Percentiles rank a stretch among this genome's conserved stretches.
These are phyloP conservation scores for Dactylonectria estremocensis DNA, from an alignment of 2,329 filamentous ascomycete species.

Conservation along the genomic window DNA sequence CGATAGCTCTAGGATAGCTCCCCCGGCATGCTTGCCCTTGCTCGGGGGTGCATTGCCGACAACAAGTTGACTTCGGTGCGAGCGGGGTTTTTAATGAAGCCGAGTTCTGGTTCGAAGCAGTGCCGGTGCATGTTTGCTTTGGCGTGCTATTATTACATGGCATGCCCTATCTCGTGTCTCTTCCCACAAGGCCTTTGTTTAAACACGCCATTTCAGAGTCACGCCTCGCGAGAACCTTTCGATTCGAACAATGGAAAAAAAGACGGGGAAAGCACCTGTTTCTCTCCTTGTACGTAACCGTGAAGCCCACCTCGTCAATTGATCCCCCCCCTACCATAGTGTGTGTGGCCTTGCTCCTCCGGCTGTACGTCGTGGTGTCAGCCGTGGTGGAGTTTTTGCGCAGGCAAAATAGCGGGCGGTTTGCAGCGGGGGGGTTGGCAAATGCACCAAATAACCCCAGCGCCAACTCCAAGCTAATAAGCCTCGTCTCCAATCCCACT, in stretches of 20 bases:
- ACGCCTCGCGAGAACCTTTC: conserved; percentile 3
- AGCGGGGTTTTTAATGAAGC: conserved; percentile 6
- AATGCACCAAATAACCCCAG: conserved; percentile 10
- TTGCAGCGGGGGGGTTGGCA: conserved; percentile 22
- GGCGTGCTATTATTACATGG: too few species aligned
- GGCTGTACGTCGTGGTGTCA: conserved; percentile 17
- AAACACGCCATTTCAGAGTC: neutral
- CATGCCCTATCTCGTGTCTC: neutral
- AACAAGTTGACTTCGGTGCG: neutral
- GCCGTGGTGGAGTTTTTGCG: conserved; percentile 15
- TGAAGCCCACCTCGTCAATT: conserved; percentile 15
- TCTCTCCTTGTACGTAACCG: conserved; percentile 12
- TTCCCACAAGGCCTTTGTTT: neutral
- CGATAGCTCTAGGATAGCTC: conserved; percentile 3
- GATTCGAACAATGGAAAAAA: neutral
- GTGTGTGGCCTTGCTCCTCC: conserved; percentile 9
- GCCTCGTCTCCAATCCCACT: conserved; percentile 18
- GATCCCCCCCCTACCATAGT: neutral
- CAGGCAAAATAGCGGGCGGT: conserved; percentile 11
- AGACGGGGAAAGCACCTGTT: too few species aligned
- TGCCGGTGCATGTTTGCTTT: neutral
- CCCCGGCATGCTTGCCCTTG: neutral
- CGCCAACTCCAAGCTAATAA: conserved; percentile 5
- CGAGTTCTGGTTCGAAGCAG: neutral
- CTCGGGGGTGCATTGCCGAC: neutral